Conservation (phyloP, 129 eudicot genomes). For the Oenanthe sinensis region DNA sequence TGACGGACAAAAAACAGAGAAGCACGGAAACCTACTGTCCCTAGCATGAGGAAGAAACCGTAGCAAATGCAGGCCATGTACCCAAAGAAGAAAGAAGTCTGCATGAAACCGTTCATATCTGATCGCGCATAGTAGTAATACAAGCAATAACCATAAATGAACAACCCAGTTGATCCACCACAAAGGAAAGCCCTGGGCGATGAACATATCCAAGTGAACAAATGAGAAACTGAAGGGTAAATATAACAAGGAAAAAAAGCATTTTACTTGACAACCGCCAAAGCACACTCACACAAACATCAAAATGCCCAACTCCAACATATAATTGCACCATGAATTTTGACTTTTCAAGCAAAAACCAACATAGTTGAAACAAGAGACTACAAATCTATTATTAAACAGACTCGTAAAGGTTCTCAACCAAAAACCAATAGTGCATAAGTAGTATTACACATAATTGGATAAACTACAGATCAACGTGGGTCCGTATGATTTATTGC, state of each 20-base stretch:
- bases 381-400: background rate
- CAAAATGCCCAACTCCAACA: background rate
- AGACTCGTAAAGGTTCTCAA: background rate
- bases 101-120: slow-evolving; percentile 35
- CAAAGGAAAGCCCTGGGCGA: slow-evolving; percentile 32
- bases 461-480: background rate
- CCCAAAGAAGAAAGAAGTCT: slow-evolving; percentile 38
- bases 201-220: background rate
- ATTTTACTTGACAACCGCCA: background rate
- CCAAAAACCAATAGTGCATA: background rate
- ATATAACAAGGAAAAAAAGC: background rate
- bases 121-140: slow-evolving; percentile 28
- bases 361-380: background rate
- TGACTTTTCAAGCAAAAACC: background rate
- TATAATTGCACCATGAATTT: background rate
- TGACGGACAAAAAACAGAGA: slow-evolving; percentile 41
- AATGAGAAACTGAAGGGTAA: background rate
- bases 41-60: slow-evolving; percentile 48
- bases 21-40: slow-evolving; percentile 41
- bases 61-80: slow-evolving; percentile 44
- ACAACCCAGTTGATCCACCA: slow-evolving; percentile 40
- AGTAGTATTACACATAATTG: background rate
- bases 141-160: slow-evolving; percentile 29
- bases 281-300: background rate
- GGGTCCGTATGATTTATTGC: background rate